Percentiles rank a stretch among this genome's conserved stretches.
Conservation (phyloP, 257 asterid genomes). For the Fraxinus cuspidata region DNA sequence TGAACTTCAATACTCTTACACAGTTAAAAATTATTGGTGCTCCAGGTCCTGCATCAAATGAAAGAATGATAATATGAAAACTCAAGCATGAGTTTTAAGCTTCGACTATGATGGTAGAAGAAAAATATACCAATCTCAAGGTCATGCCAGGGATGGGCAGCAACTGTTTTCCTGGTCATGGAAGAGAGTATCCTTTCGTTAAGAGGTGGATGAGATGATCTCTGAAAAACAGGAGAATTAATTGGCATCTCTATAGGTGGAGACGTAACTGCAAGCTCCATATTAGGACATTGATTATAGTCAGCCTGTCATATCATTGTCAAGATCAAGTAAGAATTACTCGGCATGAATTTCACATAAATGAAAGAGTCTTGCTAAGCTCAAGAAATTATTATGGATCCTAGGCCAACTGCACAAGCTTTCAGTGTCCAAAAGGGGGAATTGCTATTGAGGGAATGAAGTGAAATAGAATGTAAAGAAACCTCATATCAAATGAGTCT, state of each 20-base stretch:
- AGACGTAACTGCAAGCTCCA: slow-evolving; percentile 51
- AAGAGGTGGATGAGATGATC: slow-evolving; percentile 61
- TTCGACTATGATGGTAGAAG: slow-evolving; percentile 17
- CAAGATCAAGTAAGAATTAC: neutral
- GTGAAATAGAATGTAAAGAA: neutral
- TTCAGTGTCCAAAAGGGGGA: slow-evolving; percentile 14
- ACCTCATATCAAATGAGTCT: neutral
- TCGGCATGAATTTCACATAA: neutral
- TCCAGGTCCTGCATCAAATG: slow-evolving; percentile 74
- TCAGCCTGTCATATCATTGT: slow-evolving; percentile 1
- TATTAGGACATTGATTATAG: slow-evolving; percentile 21
- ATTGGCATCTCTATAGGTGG: slow-evolving; percentile 56
- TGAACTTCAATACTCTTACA: slow-evolving; percentile 48
- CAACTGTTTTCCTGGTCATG: slow-evolving; percentile 73
- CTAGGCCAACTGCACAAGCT: neutral
- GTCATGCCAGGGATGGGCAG: slow-evolving; percentile 99
- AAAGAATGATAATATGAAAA: slow-evolving; percentile 9
- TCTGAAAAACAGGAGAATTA: slow-evolving; percentile 30
- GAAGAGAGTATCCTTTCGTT: slow-evolving; percentile 88
- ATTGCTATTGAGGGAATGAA: slow-evolving; percentile 5
- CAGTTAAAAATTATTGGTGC: slow-evolving; percentile 84
- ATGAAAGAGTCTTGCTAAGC: neutral
- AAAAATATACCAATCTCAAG: slow-evolving; percentile 73
- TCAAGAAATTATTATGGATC: slow-evolving; percentile 10
- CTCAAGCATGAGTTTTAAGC: slow-evolving; percentile 5